Conservation (phyloP, 2,329 filamentous ascomycete genomes). For the Alternaria solani region DNA sequence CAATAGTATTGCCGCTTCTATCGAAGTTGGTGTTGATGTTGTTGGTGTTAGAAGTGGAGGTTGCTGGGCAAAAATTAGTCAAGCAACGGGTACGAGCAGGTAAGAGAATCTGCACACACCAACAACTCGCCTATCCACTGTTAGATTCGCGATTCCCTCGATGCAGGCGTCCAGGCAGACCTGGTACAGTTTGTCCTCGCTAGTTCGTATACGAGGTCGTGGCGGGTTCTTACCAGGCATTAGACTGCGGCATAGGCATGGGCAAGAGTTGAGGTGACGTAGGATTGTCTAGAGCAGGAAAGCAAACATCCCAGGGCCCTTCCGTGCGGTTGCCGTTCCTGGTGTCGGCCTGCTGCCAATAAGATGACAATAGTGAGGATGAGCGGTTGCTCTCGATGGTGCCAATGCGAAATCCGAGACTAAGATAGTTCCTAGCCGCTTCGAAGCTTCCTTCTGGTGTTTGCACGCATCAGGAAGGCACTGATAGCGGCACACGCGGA, state of each 20-base stretch:
- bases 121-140: constrained; percentile 10
- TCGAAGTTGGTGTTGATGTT: constrained; percentile 4
- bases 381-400: not conserved
- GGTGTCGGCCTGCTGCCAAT: not conserved
- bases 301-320: not conserved
- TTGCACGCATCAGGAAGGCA: not conserved
- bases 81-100: constrained; percentile 3
- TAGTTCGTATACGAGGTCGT: constrained; percentile 10
- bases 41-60: constrained; percentile 4
- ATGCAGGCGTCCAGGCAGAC: constrained; percentile 28
- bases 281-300: not conserved
- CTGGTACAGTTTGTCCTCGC: constrained; percentile 23
- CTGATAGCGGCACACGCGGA: not conserved
- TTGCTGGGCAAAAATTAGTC: constrained; percentile 9
- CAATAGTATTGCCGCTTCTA: no score
- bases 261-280: not conserved
- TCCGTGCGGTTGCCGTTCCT: not conserved
- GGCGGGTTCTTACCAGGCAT: constrained; percentile 18
- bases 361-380: not conserved
- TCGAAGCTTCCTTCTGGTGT: not conserved
- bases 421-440: not conserved
- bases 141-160: constrained; percentile 24
- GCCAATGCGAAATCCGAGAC: not conserved
- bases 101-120: constrained; percentile 12
- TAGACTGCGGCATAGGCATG: constrained; percentile 1